Base-by-base conservation (phyloP, 306 rosid species). In the Albizia julibrissin region DNA sequence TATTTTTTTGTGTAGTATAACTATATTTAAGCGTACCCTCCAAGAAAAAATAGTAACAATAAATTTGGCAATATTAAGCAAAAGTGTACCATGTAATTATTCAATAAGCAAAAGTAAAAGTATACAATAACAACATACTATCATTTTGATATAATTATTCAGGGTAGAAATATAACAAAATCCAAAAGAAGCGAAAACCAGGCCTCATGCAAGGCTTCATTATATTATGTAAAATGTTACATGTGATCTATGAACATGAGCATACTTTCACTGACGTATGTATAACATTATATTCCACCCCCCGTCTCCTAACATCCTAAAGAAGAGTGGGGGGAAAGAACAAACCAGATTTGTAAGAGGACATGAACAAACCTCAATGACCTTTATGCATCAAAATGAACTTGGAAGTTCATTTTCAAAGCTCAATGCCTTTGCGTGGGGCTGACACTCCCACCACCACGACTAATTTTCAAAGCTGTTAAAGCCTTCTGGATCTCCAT, bases 401-500 rank as follows among this genome's bases (percentile, higher is more conserved):
- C 40, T 37, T 69, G 76, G 59, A 44, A 43, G 46, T 44, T 33
- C 56, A 80, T 72, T 62, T 78, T 80, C 89, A 79, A n/a, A n/a
- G n/a, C 85, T 76, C 90, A 76, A 72, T 86, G 86, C 76, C 88
- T 90, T 27, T 89, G 90, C 22, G 83, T 89, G 76, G 95, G 94
- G 78, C 91, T 89, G 39, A 88, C 90, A 61, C 92, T 92, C 68
- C 92, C 97, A 3, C 91, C 97, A 3, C 91, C 92, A 9, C 90
- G 91, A 86, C 85, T 87, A 56, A 88, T 78, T 81, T 87, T 89
- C 61, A 93, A 90, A 47, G 90, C 81, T 39, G 86, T 85, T 68
- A 95, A 83, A 66, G 92, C 94, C 85, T 93, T 93, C 40, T 91
- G 90, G 75, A 94, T 94, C 73, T 94, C 98, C 94, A 92, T 93